Evolutionary conservation across 176 grass and related monocot genomes (phyloP).

Genomic region (Cocos nucifera): DNA sequence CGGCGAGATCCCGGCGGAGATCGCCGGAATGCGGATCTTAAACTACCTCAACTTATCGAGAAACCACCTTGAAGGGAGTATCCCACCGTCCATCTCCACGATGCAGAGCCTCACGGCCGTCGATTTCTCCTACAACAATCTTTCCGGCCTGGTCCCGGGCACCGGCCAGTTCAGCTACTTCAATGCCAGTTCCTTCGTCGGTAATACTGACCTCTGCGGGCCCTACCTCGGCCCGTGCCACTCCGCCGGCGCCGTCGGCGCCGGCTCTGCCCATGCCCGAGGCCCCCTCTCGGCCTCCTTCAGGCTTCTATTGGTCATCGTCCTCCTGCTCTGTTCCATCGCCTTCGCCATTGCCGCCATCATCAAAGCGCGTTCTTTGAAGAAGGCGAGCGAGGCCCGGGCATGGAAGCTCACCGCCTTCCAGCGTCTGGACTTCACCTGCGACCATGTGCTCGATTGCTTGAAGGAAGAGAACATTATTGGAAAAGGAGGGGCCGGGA

Average conservation of each 20-base stretch:
- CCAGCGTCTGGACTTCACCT: conserved; percentile 76
- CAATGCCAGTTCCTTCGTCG: conserved; percentile 83
- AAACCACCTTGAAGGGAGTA: conserved; percentile 66
- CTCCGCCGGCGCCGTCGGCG: conserved; percentile 6
- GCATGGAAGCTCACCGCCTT: conserved; percentile 80
- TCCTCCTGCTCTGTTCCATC: conserved; percentile 66
- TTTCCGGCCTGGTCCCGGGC: conserved; percentile 67
- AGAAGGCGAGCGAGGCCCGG: conserved; percentile 64
- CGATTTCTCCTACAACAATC: conserved; percentile 97
- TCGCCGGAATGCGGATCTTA: conserved; percentile 67
- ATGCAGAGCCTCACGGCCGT: conserved; percentile 98
- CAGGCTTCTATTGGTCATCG: conserved; percentile 74
- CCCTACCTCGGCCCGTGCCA: conserved; percentile 59
- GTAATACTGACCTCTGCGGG: conserved; percentile 64
- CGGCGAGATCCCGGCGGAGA: conserved; percentile 47
- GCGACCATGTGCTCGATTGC: conserved; percentile 64
- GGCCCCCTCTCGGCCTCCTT: conserved; percentile 55
- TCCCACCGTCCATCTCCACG: conserved; percentile 56
- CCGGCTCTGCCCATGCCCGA: conserved; percentile 10
- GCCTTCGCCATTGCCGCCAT: conserved; percentile 66
- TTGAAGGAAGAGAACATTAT: conserved; percentile 95
- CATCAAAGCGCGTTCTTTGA: conserved; percentile 70
- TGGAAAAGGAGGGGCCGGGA: conserved; percentile 89
- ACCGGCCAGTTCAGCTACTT: conserved; percentile 98
- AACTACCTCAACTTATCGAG: conserved; percentile 86